phyloP scores from a whole-genome alignment of 805 yeast genomes.

The Nakazawaea ernobii region DNA sequence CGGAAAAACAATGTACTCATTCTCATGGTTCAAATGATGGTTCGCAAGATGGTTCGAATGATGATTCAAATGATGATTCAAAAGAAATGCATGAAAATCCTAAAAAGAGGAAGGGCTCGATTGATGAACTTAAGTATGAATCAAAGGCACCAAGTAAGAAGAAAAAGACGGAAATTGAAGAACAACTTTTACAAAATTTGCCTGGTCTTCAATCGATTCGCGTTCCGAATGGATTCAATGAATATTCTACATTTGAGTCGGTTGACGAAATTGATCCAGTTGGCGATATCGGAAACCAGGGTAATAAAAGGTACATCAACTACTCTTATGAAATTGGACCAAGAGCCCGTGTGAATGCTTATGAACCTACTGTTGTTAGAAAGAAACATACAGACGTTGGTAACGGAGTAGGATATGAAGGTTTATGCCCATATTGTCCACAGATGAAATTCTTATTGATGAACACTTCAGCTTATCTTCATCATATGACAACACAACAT shows the following conservation, averaged over 20 bases:
- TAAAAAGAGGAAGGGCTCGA: too few species aligned
- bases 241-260: not conserved
- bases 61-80: too few species aligned
- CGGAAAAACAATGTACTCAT: too few species aligned
- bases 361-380: conserved; percentile 7
- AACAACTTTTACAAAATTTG: conserved; percentile 1
- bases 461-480: conserved; percentile 24
- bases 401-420: not conserved
- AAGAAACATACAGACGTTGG: not conserved
- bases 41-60: too few species aligned
- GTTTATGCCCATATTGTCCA: conserved; percentile 9
- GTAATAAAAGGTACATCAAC: too few species aligned
- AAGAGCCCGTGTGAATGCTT: conserved; percentile 2
- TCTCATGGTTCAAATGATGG: too few species aligned
- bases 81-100: too few species aligned
- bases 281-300: too few species aligned
- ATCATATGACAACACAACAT: conserved; percentile 25
- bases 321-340: conserved; percentile 1
- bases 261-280: not conserved
- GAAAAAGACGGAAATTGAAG: not conserved
- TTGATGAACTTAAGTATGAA: too few species aligned
- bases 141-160: too few species aligned
- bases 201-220: conserved; percentile 1
- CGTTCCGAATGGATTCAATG: not conserved
- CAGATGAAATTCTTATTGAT: conserved; percentile 17